phyloP scores from a whole-genome alignment of 495 filamentous ascomycete species.

The Zalerion maritima region DNA sequence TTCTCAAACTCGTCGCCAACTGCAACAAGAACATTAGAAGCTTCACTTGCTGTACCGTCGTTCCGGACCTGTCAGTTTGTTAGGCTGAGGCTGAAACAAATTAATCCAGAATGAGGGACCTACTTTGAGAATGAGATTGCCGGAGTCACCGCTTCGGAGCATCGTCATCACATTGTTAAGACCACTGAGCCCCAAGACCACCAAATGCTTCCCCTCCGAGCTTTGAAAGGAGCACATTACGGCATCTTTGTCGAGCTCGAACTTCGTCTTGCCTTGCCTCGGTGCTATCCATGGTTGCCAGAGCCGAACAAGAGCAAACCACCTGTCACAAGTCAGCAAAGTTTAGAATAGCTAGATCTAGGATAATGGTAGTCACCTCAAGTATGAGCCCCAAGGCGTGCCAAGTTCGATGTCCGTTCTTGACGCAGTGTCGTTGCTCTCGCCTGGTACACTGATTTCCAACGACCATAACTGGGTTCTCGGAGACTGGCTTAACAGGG shows the following conservation, averaged over 20 bases:
- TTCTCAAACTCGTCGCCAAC: constrained; percentile 62
- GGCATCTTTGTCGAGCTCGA: constrained; percentile 59
- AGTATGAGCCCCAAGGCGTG: constrained; percentile 35
- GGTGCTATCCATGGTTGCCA: constrained; percentile 81
- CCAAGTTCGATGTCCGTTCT: constrained; percentile 46
- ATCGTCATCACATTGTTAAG: constrained; percentile 55
- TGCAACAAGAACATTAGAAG: constrained; percentile 54
- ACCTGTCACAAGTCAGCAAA: constrained; percentile 27
- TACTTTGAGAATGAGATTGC: constrained; percentile 52
- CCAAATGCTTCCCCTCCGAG: constrained; percentile 57
- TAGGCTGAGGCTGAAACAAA: no score
- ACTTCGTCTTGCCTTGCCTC: constrained; percentile 55
- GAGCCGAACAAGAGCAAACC: constrained; percentile 67
- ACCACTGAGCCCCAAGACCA: constrained; percentile 71
- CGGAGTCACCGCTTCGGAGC: constrained; percentile 49
- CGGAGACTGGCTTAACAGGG: constrained; percentile 49
- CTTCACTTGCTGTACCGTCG: constrained; percentile 40
- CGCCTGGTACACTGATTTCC: constrained; percentile 36
- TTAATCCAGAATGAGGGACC: no score
- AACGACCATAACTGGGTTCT: constrained; percentile 59
- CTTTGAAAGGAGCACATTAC: constrained; percentile 71
- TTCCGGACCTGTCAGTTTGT: constrained; percentile 39
- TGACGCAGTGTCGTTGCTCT: constrained; percentile 40
- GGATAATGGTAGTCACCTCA: constrained; percentile 26
- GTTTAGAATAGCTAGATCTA: background rate